Conservation (phyloP, 2,329 filamentous ascomycete genomes). For the Tothia fuscella region DNA sequence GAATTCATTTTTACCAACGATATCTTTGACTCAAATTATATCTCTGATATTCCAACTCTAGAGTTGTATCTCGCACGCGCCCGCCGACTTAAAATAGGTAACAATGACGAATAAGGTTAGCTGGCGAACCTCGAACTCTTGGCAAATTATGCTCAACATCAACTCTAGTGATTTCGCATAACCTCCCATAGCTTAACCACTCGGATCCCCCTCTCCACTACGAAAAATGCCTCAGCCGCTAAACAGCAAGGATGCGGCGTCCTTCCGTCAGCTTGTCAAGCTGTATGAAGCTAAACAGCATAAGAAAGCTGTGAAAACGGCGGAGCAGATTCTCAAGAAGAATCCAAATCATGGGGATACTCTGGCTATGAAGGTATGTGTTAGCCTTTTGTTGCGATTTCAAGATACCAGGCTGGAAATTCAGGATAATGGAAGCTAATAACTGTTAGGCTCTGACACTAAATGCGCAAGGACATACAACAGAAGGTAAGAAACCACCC, state of each 20-base stretch:
- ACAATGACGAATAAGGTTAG: too few species aligned
- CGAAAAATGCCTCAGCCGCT: constrained; percentile 51
- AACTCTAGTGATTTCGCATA: too few species aligned
- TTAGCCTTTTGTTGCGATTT: not conserved
- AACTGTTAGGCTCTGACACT: constrained; percentile 60
- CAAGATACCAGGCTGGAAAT: too few species aligned
- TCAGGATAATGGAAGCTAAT: too few species aligned
- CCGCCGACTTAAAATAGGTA: too few species aligned
- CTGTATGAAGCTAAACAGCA: constrained; percentile 98
- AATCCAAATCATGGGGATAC: constrained; percentile 95
- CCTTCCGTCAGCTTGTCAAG: constrained; percentile 90
- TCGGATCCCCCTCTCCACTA: not conserved
- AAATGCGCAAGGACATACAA: constrained; percentile 80
- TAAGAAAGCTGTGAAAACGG: constrained; percentile 89
- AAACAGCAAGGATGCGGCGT: constrained; percentile 66
- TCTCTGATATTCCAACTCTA: too few species aligned
- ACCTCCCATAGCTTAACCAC: too few species aligned
- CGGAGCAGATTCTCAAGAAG: constrained; percentile 93
- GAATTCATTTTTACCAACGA: too few species aligned
- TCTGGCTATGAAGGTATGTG: constrained; percentile 72
- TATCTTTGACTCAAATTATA: too few species aligned
- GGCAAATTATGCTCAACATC: too few species aligned
- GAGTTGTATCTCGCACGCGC: too few species aligned
- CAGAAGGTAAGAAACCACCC: constrained; percentile 47
- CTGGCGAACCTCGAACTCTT: too few species aligned